Evolutionary conservation across 257 asterid species (phyloP), one percentile per base, ranked within the genome.

Genomic region (Nicotiana sylvestris): DNA sequence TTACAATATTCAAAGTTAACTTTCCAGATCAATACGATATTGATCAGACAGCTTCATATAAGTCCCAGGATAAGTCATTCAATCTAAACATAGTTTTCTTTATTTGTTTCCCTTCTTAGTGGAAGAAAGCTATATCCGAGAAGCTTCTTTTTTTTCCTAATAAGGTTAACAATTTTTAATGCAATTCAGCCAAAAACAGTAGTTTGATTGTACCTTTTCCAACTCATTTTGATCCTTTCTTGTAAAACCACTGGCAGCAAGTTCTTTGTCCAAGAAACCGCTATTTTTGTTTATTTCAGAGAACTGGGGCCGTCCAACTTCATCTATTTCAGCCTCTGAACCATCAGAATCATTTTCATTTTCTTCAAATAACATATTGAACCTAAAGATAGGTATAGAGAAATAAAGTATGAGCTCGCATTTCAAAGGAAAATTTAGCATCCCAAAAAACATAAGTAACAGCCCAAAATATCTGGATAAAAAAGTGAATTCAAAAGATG

Each of bases 231-330:
- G 97, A 87, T 92, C 97, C 89, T 96, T 90, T 88, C 91, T 90
- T 81, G 94, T 93, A 87, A 96, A 96, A 76, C 99, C 99, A 84
- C 99, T 94, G 35, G 99, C 99, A 87, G 96, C 97, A 86, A 94
- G 98, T 82, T 93, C 95, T 91, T 87, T 92, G 92, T 96, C 99
- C 86, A 96, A 90, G 88, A 85, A 82, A 87, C 98, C 98, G 66
- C 89, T 85, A 83, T 72, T 93, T 87, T 90, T 96, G 65, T 82
- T 86, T 87, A 96, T 93, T 85, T 89, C 87, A 4, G 93, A 89
- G 83, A 96, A 92, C 62, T 77, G 91, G 84, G 98, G 99, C 77
- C 96, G 78, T 82, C 87, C 85, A 77, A 76, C 83, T 66, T 90
- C 96, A 66, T 90, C 94, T 17, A 85, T 58, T 43, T 90, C 95